Evolutionary conservation across 2,329 filamentous ascomycete genomes (phyloP), one percentile per base, ranked within the genome.

Genomic region (Verticillium dahliae): DNA sequence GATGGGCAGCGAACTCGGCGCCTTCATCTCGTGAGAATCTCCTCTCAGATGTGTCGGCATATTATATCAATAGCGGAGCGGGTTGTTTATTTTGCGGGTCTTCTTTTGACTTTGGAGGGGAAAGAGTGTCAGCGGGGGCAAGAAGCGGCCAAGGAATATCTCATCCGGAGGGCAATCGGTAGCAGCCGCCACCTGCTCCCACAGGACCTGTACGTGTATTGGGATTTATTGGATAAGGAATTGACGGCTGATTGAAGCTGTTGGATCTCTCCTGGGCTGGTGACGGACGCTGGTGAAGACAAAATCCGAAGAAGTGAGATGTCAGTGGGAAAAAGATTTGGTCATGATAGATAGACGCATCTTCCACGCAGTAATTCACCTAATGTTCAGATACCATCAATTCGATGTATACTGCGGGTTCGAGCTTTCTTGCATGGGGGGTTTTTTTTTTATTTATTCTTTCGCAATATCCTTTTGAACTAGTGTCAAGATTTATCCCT

Each of bases 1-100:
- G 54, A 69, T 80, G 22, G 76, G 77, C 38, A 76, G 74, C 60
- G 81, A 82, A 38, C 73, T 85, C 56, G 77, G 80, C 45, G 74
- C 79, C 27, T 73, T 83, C 65, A 81, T 83, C 67, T 75, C 67
- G 13, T 70, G 61, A 63, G 34, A n/a, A 33, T 7, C 3, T 14
- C 18, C 15, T 18, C 45, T n/a, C 45, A 7, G 45, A 5, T 4
- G 7, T 10, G 45, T 27, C 13, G 9, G 45, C 45, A 18, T 52
- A 52, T 9, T 52, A 52, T 50, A 52, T 52, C 18, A 22, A 52
- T 52, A 52, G 11, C 7, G 45, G n/a, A 52, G 45, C 45, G 45
- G 45, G 18, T 52, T 50, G 18, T 27, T 50, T 45, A n/a, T 45
- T n/a, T 4, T 13, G 13, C 35, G 13, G 35, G 13, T 37, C 4